A percentile compares a stretch with the other conserved stretches of the same genome.
Conservation (phyloP, 1,284 basidiomycete species). For the Cryptococcus sp. region DNA sequence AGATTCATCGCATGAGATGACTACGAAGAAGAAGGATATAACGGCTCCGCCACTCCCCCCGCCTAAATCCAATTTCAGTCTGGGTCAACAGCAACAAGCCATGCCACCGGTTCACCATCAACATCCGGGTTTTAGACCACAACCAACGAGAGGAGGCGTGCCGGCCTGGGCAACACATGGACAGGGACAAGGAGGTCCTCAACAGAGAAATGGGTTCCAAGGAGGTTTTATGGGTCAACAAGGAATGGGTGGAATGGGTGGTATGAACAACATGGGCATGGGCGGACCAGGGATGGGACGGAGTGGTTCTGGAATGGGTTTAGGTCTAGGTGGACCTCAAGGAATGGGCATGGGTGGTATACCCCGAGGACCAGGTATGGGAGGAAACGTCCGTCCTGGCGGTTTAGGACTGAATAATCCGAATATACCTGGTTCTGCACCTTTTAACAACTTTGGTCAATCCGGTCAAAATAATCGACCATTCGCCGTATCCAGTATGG, state of each 20-base stretch:
- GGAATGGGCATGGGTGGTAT: not conserved
- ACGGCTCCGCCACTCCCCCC: not conserved
- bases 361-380: not conserved
- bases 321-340: not conserved
- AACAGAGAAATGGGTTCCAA: not conserved
- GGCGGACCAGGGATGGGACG: not conserved
- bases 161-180: not conserved
- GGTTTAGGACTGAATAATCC: not conserved
- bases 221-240: not conserved
- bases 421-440: not conserved
- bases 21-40: slow-evolving; percentile 20
- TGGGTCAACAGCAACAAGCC: not conserved
- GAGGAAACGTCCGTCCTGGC: not conserved
- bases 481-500: not conserved
- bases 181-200: not conserved
- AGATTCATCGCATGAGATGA: slow-evolving; percentile 42
- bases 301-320: not conserved
- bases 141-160: not conserved
- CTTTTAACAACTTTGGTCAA: not conserved
- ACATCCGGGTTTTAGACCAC: not conserved
- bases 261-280: not conserved
- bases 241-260: not conserved
- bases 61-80: not conserved
- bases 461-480: not conserved
- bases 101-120: not conserved